Evolutionary conservation across 2,329 filamentous ascomycete genomes (phyloP).

Genomic region (Cryphonectria japonica): DNA sequence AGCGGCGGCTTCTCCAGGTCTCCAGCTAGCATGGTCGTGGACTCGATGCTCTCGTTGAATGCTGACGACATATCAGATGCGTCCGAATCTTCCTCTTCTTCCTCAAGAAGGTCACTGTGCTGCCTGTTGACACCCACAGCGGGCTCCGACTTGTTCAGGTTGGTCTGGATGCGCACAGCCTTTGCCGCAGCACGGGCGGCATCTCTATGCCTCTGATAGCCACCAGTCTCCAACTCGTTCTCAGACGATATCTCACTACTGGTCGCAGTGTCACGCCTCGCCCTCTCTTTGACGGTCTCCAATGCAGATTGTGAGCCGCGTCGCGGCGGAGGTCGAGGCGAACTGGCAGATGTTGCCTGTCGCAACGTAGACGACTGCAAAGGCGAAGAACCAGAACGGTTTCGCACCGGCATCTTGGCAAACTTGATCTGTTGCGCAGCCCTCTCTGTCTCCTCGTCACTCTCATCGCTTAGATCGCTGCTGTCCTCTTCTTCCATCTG

Average conservation of each 20-base stretch:
- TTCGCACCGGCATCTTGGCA: slow-evolving; percentile 88
- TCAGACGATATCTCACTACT: slow-evolving; percentile 85
- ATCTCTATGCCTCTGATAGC: slow-evolving; percentile 66
- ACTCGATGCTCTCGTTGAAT: slow-evolving; percentile 70
- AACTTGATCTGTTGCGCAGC: slow-evolving; percentile 93
- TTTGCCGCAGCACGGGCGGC: slow-evolving; percentile 62
- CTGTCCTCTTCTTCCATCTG: slow-evolving; percentile 85
- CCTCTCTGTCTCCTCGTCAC: slow-evolving; percentile 75
- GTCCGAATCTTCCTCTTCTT: slow-evolving; percentile 58
- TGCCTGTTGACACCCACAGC: slow-evolving; percentile 47
- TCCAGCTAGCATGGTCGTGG: slow-evolving; percentile 70
- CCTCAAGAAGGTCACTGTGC: slow-evolving; percentile 57
- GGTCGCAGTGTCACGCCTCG: slow-evolving; percentile 75
- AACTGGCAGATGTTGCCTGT: slow-evolving; percentile 54
- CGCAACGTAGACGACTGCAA: slow-evolving; percentile 68
- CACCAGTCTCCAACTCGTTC: slow-evolving; percentile 73
- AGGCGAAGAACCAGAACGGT: slow-evolving; percentile 86
- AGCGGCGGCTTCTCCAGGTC: slow-evolving; percentile 59
- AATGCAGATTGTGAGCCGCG: slow-evolving; percentile 74
- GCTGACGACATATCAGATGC: slow-evolving; percentile 66
- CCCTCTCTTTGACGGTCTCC: slow-evolving; percentile 70
- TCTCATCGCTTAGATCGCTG: slow-evolving; percentile 83
- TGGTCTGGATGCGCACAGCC: slow-evolving; percentile 55
- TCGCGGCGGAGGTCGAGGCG: slow-evolving; percentile 53
- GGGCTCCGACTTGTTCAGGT: slow-evolving; percentile 54